These are phyloP conservation scores for Fraxinus albicans DNA, from an alignment of 305 asterid genomes.

Conservation along the genomic window DNA sequence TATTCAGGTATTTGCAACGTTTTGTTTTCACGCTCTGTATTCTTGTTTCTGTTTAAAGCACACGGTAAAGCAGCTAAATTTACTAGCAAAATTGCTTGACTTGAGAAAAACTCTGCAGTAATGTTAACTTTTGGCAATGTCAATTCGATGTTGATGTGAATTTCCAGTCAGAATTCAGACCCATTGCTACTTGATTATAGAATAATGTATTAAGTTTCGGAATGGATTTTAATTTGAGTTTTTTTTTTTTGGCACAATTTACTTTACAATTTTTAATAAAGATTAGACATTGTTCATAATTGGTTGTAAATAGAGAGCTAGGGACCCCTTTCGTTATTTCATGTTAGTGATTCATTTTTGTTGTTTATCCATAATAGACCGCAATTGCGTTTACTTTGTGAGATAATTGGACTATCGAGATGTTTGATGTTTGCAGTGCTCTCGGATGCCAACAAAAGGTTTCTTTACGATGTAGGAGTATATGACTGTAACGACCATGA, in stretches of 20 bases:
- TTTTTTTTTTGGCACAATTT: background rate
- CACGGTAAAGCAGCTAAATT: background rate
- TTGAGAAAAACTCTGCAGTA: background rate
- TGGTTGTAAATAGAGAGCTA: background rate
- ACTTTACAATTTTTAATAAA: background rate
- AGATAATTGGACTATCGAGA: conserved; percentile 22
- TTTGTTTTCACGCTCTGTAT: background rate
- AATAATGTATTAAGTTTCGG: background rate
- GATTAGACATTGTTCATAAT: background rate
- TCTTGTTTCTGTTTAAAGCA: background rate
- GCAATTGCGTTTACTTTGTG: conserved; percentile 5
- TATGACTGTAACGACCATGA: conserved; percentile 77
- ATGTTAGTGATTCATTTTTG: conserved; percentile 25
- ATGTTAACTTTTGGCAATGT: background rate
- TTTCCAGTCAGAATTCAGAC: background rate
- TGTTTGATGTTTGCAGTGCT: conserved; percentile 49
- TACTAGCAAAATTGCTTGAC: background rate
- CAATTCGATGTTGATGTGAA: background rate
- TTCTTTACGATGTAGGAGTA: conserved; percentile 84
- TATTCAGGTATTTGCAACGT: conserved; percentile 60
- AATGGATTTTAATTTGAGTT: background rate
- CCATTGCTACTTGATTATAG: background rate
- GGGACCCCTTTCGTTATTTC: conserved; percentile 4
- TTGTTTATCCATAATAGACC: conserved; percentile 7
- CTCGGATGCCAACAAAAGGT: conserved; percentile 70